Percentiles rank a stretch among this genome's conserved stretches.
phyloP scores from a whole-genome alignment of 1,284 basidiomycete species.

The Malassezia restricta region DNA sequence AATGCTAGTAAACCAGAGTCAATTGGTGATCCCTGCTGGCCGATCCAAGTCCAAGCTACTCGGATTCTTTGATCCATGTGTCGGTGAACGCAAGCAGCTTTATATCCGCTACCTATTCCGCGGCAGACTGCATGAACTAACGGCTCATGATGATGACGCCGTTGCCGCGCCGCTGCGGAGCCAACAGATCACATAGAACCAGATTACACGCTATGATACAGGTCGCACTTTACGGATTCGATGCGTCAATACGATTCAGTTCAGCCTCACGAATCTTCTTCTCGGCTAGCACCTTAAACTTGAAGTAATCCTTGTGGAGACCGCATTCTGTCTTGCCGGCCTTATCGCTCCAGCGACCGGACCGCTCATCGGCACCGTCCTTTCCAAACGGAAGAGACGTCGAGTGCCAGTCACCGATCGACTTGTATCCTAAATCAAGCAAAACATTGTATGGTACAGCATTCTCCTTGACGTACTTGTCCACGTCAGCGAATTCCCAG shows the following conservation, averaged over 20 bases:
- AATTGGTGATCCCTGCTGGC: constrained; percentile 65
- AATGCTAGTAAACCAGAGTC: constrained; percentile 64
- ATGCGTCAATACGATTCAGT: constrained; percentile 29
- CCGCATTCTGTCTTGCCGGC: constrained; percentile 86
- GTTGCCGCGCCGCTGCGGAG: constrained; percentile 59
- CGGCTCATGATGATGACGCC: constrained; percentile 59
- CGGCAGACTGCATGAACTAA: constrained; percentile 61
- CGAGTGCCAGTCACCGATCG: constrained; percentile 94
- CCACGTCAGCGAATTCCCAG: constrained; percentile 77
- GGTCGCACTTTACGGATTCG: constrained; percentile 1
- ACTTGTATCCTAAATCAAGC: constrained; percentile 79
- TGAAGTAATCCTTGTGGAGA: constrained; percentile 54
- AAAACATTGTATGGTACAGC: constrained; percentile 79
- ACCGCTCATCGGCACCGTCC: constrained; percentile 61
- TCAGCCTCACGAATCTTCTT: constrained; percentile 39
- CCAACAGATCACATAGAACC: neutral
- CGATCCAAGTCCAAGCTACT: constrained; percentile 57
- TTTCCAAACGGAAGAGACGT: constrained; percentile 55
- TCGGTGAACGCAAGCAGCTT: constrained; percentile 57
- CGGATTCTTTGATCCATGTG: constrained; percentile 65
- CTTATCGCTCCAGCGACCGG: constrained; percentile 80
- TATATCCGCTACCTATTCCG: constrained; percentile 64
- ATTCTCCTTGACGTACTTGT: constrained; percentile 72
- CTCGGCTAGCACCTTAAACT: constrained; percentile 37
- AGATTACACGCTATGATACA: neutral